Evolutionary conservation across 2,329 filamentous ascomycete genomes (phyloP).

Genomic region (Penicillium decumbens): DNA sequence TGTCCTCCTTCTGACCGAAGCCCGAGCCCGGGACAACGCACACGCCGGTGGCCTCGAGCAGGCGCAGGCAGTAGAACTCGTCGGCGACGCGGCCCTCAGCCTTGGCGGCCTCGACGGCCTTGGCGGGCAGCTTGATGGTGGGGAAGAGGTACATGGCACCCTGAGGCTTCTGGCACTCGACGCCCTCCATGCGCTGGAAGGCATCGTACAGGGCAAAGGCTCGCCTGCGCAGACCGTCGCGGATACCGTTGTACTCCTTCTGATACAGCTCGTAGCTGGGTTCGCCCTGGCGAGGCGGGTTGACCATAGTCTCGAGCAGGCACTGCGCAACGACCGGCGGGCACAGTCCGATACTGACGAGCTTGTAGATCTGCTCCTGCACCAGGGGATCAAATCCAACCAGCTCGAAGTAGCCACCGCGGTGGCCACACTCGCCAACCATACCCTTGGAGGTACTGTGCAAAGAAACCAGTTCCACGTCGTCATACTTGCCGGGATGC

Average conservation of each 20-base stretch:
- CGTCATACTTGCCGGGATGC: conserved; percentile 69
- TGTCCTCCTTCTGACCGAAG: conserved; percentile 89
- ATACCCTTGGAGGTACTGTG: conserved; percentile 97
- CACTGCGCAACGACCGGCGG: conserved; percentile 94
- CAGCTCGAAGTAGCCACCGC: conserved; percentile 96
- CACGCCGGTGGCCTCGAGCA: conserved; percentile 90
- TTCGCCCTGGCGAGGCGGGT: conserved; percentile 79
- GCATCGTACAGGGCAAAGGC: conserved; percentile 83
- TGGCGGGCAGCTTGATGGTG: conserved; percentile 72
- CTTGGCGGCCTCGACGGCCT: conserved; percentile 70
- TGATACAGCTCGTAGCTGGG: conserved; percentile 80
- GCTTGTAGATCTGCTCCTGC: conserved; percentile 95
- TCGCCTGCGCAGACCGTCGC: conserved; percentile 69
- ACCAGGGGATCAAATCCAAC: conserved; percentile 82
- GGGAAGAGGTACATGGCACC: conserved; percentile 99
- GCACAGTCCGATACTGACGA: conserved; percentile 94
- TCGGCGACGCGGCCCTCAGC: conserved; percentile 71
- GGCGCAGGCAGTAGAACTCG: conserved; percentile 87
- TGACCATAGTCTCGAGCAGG: conserved; percentile 95
- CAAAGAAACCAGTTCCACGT: conserved; percentile 82
- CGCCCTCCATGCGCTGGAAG: conserved; percentile 92
- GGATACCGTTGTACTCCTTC: conserved; percentile 79
- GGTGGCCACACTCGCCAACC: conserved; percentile 97
- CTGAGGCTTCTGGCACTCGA: conserved; percentile 79
- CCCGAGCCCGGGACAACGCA: conserved; percentile 90